phyloP scores from a whole-genome alignment of 2,329 filamentous ascomycete genomes.

The Stemphylium lycopersici region DNA sequence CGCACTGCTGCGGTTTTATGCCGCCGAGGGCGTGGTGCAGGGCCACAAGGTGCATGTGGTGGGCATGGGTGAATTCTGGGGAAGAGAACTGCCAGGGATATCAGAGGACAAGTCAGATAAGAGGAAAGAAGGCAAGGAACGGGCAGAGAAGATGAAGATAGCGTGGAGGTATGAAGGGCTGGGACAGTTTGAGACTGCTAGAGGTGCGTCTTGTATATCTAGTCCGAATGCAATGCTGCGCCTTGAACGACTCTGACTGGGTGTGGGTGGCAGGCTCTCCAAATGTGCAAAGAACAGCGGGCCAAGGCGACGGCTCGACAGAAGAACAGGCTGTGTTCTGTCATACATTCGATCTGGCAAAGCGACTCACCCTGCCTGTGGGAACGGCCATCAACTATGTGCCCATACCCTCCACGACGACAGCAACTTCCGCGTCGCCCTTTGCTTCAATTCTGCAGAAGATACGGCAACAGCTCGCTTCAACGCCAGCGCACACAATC shows the following conservation, averaged over 20 bases:
- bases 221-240: conserved; percentile 21
- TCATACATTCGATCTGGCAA: conserved; percentile 61
- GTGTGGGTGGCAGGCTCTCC: conserved; percentile 26
- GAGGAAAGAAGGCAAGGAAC: conserved; percentile 42
- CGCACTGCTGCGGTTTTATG: conserved; percentile 83
- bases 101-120: conserved; percentile 52
- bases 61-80: conserved; percentile 80
- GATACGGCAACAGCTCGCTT: conserved; percentile 61
- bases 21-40: conserved; percentile 89
- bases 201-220: conserved; percentile 62
- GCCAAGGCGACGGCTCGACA: conserved; percentile 57
- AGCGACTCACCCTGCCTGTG: conserved; percentile 53
- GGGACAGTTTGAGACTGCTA: conserved; percentile 69
- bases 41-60: conserved; percentile 88
- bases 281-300: conserved; percentile 20
- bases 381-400: conserved; percentile 53
- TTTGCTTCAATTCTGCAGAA: conserved; percentile 71
- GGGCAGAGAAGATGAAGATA: conserved; percentile 84
- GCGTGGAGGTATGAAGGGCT: conserved; percentile 95
- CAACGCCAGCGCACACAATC: conserved; percentile 61
- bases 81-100: conserved; percentile 79
- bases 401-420: conserved; percentile 61
- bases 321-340: conserved; percentile 51
- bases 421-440: conserved; percentile 59
- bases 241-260: conserved; percentile 23